Percentiles rank a stretch among this genome's conserved stretches.
Evolutionary conservation across 1,139 yeast genomes (phyloP).

Genomic region (Magnusiomyces paraingens): DNA sequence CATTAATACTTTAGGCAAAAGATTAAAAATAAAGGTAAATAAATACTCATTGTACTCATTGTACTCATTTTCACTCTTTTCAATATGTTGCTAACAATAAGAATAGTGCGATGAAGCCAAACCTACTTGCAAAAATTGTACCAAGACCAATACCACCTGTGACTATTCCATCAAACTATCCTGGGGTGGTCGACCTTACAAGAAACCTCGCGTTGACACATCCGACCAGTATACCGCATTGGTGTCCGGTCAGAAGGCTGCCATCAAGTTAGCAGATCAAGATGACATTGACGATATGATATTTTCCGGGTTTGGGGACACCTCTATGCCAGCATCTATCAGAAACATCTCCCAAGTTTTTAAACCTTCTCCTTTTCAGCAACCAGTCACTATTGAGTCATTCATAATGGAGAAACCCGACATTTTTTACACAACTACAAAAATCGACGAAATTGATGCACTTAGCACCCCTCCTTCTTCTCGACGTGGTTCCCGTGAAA

Average conservation of each 20-base stretch:
- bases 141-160: constrained; percentile 45
- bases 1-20: constrained; percentile 19
- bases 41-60: too few relatives aligned
- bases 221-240: background rate
- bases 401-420: constrained; percentile 21
- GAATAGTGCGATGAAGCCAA: constrained; percentile 67
- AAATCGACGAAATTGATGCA: background rate
- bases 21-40: constrained; percentile 24
- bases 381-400: constrained; percentile 17
- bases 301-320: too few relatives aligned
- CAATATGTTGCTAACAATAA: constrained; percentile 30
- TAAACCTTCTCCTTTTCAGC: constrained; percentile 22
- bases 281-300: background rate
- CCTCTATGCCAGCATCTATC: constrained; percentile 7
- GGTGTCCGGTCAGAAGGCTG: background rate
- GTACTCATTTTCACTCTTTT: background rate
- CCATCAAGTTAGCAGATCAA: background rate
- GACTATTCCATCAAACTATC: constrained; percentile 60
- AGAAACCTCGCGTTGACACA: constrained; percentile 25
- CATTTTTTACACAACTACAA: constrained; percentile 7
- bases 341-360: constrained; percentile 20
- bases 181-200: constrained; percentile 76
- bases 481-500: background rate
- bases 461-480: background rate
- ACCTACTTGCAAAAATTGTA: constrained; percentile 59